Conservation (phyloP, 352 stramenopile species). For the Globisporangium spinosum region DNA sequence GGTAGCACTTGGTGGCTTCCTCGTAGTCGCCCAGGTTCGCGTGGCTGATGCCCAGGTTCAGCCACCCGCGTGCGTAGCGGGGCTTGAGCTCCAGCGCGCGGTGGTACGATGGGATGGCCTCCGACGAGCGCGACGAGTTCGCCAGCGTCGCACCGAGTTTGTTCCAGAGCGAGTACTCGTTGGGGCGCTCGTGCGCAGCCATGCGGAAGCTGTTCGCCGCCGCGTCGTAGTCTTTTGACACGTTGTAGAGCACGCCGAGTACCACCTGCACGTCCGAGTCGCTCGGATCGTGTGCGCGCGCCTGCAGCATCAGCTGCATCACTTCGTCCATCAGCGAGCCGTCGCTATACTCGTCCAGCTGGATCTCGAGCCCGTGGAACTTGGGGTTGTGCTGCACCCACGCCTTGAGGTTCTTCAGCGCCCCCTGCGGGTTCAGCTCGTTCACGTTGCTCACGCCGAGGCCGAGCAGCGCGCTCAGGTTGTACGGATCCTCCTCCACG, state of each 20-base stretch:
- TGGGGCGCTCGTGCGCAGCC: constrained; percentile 73
- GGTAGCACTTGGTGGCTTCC: constrained; percentile 95
- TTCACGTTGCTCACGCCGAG: constrained; percentile 97
- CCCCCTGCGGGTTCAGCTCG: constrained; percentile 92
- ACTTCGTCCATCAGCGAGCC: constrained; percentile 91
- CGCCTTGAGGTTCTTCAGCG: constrained; percentile 91
- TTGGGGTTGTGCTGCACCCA: constrained; percentile 97
- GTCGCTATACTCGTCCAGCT: constrained; percentile 86
- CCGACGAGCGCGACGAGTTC: constrained; percentile 91
- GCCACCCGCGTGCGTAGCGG: constrained; percentile 95
- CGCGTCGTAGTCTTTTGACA: constrained; percentile 94
- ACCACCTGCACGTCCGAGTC: constrained; percentile 89
- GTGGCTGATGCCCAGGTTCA: constrained; percentile 98
- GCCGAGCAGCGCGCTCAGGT: constrained; percentile 89
- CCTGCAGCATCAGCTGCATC: constrained; percentile 93
- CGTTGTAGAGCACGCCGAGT: constrained; percentile 96
- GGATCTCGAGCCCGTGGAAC: constrained; percentile 92
- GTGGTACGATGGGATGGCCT: constrained; percentile 93
- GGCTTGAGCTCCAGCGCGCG: constrained; percentile 94
- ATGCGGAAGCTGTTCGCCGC: constrained; percentile 88
- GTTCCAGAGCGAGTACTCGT: constrained; percentile 98
- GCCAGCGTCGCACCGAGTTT: constrained; percentile 97
- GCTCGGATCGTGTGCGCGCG: constrained; percentile 66
- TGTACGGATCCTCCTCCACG: constrained; percentile 95
- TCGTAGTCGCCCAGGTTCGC: constrained; percentile 95